Percentiles rank a stretch among this genome's conserved stretches.
phyloP scores from a whole-genome alignment of 306 rosid genomes.

The Rubus idaeus region DNA sequence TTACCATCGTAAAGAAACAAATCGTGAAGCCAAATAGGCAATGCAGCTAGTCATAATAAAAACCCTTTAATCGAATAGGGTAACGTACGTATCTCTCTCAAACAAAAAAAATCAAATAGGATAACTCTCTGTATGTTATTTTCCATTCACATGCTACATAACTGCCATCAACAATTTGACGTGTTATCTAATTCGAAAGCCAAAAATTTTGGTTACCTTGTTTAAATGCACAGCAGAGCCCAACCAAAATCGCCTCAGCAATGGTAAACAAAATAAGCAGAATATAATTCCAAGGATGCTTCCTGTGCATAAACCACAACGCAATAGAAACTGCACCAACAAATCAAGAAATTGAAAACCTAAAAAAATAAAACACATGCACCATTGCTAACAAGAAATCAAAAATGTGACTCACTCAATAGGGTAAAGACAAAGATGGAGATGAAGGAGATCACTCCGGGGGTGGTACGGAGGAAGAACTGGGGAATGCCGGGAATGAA shows the following conservation, averaged over 20 bases:
- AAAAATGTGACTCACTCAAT: conserved; percentile 7
- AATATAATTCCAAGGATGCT: conserved; percentile 32
- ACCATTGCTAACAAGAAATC: too few species aligned
- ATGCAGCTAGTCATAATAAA: too few species aligned
- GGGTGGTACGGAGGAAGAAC: conserved; percentile 19
- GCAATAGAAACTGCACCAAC: conserved; percentile 25
- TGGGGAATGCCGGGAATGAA: conserved; percentile 10
- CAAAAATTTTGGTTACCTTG: conserved; percentile 8
- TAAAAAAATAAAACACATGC: too few species aligned
- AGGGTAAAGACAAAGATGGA: conserved; percentile 11
- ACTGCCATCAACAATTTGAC: neutral
- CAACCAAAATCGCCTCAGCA: conserved; percentile 16
- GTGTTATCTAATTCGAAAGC: too few species aligned
- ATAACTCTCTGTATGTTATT: too few species aligned
- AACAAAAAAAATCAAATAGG: too few species aligned
- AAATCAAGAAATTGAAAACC: neutral
- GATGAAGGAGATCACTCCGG: conserved; percentile 20
- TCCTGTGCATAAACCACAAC: conserved; percentile 22
- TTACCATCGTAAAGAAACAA: neutral
- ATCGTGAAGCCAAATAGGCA: too few species aligned
- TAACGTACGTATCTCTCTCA: too few species aligned
- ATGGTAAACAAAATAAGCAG: conserved; percentile 27
- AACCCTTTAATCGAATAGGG: too few species aligned
- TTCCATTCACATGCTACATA: neutral
- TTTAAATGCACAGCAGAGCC: conserved; percentile 28